These are phyloP conservation scores for Clavariopsis aquatica DNA, from an alignment of 495 filamentous ascomycete genomes.

Conservation along the genomic window DNA sequence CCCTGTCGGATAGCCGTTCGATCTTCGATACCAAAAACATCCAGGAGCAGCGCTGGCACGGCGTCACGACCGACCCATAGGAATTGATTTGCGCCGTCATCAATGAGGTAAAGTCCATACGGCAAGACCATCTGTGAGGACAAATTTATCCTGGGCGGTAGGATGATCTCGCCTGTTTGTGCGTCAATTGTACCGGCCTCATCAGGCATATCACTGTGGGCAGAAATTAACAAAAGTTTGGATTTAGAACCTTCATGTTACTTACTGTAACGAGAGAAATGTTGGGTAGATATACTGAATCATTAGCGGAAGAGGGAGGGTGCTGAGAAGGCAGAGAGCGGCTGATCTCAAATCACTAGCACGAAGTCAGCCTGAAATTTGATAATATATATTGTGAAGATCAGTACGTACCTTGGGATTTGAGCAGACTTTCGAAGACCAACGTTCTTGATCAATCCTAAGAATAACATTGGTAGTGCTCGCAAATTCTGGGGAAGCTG, in stretches of 20 bases:
- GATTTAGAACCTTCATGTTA: slow-evolving; percentile 64
- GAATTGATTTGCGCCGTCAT: slow-evolving; percentile 97
- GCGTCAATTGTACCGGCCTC: slow-evolving; percentile 81
- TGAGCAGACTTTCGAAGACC: slow-evolving; percentile 93
- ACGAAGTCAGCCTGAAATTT: background rate
- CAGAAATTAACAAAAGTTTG: background rate
- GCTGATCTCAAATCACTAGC: slow-evolving; percentile 84
- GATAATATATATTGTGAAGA: background rate
- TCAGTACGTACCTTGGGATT: slow-evolving; percentile 63
- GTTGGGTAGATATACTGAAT: slow-evolving; percentile 74
- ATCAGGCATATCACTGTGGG: slow-evolving; percentile 96
- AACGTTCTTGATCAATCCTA: slow-evolving; percentile 93
- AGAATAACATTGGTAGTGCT: slow-evolving; percentile 83
- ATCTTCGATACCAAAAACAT: slow-evolving; percentile 86
- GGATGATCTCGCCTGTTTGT: slow-evolving; percentile 79
- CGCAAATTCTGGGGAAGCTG: slow-evolving; percentile 93
- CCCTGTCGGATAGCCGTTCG: slow-evolving; percentile 82
- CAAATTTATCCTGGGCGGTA: slow-evolving; percentile 83
- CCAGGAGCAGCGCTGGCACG: slow-evolving; percentile 80
- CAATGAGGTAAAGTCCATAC: slow-evolving; percentile 95
- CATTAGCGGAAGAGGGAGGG: slow-evolving; percentile 83
- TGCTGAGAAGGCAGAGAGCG: slow-evolving; percentile 88
- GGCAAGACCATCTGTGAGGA: slow-evolving; percentile 84
- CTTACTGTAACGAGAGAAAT: slow-evolving; percentile 11
- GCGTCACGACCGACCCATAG: slow-evolving; percentile 94